Conservation (phyloP, 768 basidiomycete genomes). For the Kwoniella botswanensis region DNA sequence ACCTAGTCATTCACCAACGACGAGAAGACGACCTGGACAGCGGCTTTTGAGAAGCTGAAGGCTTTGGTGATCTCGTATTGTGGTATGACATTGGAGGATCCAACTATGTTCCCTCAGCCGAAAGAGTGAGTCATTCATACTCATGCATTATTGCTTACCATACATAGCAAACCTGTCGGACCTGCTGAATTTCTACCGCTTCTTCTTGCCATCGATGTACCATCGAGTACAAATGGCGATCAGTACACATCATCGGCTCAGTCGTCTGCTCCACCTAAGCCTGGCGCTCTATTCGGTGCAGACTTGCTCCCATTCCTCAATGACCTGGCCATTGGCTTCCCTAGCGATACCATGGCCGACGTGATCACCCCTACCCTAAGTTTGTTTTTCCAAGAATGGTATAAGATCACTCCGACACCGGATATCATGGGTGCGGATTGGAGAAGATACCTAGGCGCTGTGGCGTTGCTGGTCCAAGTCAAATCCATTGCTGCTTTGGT, state of each 20-base stretch:
- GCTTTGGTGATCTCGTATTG: conserved; percentile 84
- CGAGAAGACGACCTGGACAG: conserved; percentile 64
- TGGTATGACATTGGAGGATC: conserved; percentile 86
- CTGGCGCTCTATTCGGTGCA: conserved; percentile 66
- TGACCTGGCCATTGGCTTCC: conserved; percentile 79
- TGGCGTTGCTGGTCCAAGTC: conserved; percentile 77
- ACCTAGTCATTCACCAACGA: conserved; percentile 66
- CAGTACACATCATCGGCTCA: conserved; percentile 61
- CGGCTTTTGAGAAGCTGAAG: conserved; percentile 75
- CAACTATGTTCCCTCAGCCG: conserved; percentile 94
- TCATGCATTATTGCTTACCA: not conserved
- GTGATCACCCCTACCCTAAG: conserved; percentile 69
- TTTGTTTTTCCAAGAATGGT: conserved; percentile 57
- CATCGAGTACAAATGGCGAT: conserved; percentile 63
- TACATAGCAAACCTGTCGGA: conserved; percentile 70
- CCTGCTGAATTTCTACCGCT: conserved; percentile 78
- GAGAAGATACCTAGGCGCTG: conserved; percentile 80
- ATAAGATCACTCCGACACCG: conserved; percentile 50
- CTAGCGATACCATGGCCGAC: conserved; percentile 69
- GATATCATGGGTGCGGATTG: conserved; percentile 63
- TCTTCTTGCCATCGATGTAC: conserved; percentile 71
- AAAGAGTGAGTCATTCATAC: conserved; percentile 63
- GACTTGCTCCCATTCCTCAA: conserved; percentile 81
- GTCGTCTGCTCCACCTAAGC: conserved; percentile 60
- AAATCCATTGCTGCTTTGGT: conserved; percentile 80